Conservation (phyloP, 495 filamentous ascomycete genomes). For the Chaetomium fimeti region DNA sequence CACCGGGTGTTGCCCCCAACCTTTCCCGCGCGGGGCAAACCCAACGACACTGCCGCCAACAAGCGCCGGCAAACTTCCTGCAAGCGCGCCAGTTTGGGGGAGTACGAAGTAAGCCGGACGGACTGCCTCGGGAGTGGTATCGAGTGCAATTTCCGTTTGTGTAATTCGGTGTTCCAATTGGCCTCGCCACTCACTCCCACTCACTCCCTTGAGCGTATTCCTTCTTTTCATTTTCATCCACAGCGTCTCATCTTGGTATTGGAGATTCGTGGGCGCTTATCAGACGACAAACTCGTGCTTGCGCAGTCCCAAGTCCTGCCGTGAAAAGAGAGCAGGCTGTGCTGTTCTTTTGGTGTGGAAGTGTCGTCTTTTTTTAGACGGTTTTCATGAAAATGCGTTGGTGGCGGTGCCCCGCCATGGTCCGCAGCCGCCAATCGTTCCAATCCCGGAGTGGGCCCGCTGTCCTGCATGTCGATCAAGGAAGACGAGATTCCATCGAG, state of each 20-base stretch:
- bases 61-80: neutral
- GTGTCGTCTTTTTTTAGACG: constrained; percentile 14
- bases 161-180: neutral
- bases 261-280: neutral
- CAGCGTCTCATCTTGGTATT: neutral
- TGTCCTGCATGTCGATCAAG: neutral
- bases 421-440: constrained; percentile 7
- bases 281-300: neutral
- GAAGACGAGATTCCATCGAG: too few species aligned
- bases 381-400: neutral
- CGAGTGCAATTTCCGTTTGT: constrained; percentile 1
- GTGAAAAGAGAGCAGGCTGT: neutral
- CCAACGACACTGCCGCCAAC: neutral
- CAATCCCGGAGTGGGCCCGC: neutral
- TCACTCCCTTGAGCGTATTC: neutral
- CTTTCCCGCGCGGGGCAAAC: neutral
- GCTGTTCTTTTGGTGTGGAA: neutral
- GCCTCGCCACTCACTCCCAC: constrained; percentile 1
- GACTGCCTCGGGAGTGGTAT: too few species aligned
- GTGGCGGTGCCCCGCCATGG: constrained; percentile 8
- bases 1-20: too few species aligned
- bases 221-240: neutral
- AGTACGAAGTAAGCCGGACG: neutral
- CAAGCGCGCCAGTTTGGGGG: neutral
- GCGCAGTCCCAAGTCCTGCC: neutral